phyloP scores from a whole-genome alignment of 1,284 basidiomycete species.

The Tremellales sp. region DNA sequence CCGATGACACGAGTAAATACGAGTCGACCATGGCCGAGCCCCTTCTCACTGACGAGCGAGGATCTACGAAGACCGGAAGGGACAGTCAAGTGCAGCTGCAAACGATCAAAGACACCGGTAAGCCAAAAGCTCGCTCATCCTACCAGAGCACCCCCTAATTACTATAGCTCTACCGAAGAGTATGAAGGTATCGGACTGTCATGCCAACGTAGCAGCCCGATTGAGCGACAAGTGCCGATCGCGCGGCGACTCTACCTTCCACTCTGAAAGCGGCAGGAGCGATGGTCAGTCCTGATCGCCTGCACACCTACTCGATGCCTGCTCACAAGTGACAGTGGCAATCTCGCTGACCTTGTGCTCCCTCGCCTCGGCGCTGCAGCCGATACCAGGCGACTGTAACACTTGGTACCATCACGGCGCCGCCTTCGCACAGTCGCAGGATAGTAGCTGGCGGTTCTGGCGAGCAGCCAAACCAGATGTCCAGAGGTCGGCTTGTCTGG shows the following conservation, averaged over 20 bases:
- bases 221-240: neutral
- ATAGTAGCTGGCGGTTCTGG: neutral
- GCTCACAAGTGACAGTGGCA: too few relatives aligned
- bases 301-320: neutral
- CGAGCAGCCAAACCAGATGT: too few relatives aligned
- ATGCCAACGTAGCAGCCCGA: neutral
- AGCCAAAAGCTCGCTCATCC: neutral
- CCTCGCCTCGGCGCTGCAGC: slow-evolving; percentile 37
- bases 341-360: slow-evolving; percentile 46
- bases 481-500: slow-evolving; percentile 17
- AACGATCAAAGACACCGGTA: too few relatives aligned
- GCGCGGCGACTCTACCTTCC: neutral
- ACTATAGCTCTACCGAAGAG: neutral
- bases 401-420: slow-evolving; percentile 18
- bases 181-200: neutral
- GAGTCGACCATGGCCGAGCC: too few relatives aligned
- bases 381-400: slow-evolving; percentile 32
- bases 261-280: neutral
- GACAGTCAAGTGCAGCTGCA: too few relatives aligned
- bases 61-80: too few relatives aligned
- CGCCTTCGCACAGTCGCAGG: neutral
- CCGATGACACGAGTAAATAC: too few relatives aligned
- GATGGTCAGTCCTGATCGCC: neutral
- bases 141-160: neutral
- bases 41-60: too few relatives aligned